Base-by-base conservation (phyloP, 2,329 filamentous ascomycete species). In the Apiospora koreana region DNA sequence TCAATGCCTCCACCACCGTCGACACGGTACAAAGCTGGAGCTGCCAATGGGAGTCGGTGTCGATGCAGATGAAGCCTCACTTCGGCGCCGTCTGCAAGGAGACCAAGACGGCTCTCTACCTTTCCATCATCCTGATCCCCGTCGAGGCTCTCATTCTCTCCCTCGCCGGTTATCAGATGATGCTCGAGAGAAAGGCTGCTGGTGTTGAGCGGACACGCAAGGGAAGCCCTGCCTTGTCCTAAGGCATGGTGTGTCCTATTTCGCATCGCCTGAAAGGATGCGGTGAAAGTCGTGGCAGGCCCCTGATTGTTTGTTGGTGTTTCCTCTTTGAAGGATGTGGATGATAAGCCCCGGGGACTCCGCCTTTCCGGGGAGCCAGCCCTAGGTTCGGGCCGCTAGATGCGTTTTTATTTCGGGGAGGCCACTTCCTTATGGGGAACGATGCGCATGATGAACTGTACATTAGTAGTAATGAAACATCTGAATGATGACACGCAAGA, bases 1-100 rank as follows among this genome's bases (percentile, higher is more conserved):
- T 88, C 77, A 87, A 89, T 73, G 78, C 83, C 23, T 90, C 88
- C 3, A 79, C 79, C 18, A 82, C 81, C 10, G 80, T 81, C 71
- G 87, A 89, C 76, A 88, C 87, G 8, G 79, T 91, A 14, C 83
- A 90, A 76, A 89, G 87, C 78, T 91, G 89, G 89, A 87, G 84
- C 50, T 91, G 89, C 78, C 87, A 87, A 72, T 91, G 89, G 89
- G 79, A 80, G 10, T 75, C 81, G 28, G 80, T 90, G n/a, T 78
- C 80, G 71, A 89, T 91, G 87, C 74, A 75, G 21, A 76, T 80
- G 45, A 79, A 84, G 72, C 88, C 89, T 41, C 82, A 88, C 75
- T 91, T 89, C 75, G 84, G 82, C 21, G 85, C 84, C 0, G 79
- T 91, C 67, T 91, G 89, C 79, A 82, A 79, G 71, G 84, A 91